A percentile compares a stretch with the other conserved stretches of the same genome.
Conservation (phyloP, 2,329 filamentous ascomycete genomes). For the Cordyceps cicadae region DNA sequence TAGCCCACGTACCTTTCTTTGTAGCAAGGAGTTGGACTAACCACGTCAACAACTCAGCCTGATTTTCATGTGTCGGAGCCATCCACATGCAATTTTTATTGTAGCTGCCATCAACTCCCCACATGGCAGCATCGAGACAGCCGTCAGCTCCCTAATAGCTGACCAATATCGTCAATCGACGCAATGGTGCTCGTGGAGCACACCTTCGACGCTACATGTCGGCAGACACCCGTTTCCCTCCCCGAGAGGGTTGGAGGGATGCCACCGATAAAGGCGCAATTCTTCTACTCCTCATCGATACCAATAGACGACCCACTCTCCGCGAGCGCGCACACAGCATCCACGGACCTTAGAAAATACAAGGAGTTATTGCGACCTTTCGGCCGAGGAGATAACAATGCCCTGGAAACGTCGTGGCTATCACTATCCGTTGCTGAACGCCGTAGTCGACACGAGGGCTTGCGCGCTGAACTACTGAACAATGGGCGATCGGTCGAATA, state of each 20-base stretch:
- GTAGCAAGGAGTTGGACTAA: too few relatives aligned
- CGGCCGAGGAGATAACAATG: conserved; percentile 67
- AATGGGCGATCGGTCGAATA: conserved; percentile 23
- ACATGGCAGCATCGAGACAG: not conserved
- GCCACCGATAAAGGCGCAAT: conserved; percentile 60
- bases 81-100: not conserved
- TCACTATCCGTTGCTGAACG: conserved; percentile 44
- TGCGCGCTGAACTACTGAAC: conserved; percentile 12
- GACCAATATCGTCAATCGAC: not conserved
- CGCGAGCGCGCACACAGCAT: conserved; percentile 43
- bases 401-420: conserved; percentile 71
- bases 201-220: conserved; percentile 53
- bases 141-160: conserved; percentile 1
- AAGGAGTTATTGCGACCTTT: conserved; percentile 67
- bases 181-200: conserved; percentile 30
- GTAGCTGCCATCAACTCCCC: not conserved
- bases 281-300: conserved; percentile 76
- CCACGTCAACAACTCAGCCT: too few relatives aligned
- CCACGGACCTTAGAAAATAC: conserved; percentile 42
- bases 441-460: conserved; percentile 37
- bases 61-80: too few relatives aligned
- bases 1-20: too few relatives aligned
- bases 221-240: conserved; percentile 39
- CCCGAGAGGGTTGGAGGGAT: conserved; percentile 35
- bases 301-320: conserved; percentile 87